Evolutionary conservation across 2,329 filamentous ascomycete species (phyloP), one percentile per base, ranked within the genome.

Genomic region (Huntiella abstrusa): DNA sequence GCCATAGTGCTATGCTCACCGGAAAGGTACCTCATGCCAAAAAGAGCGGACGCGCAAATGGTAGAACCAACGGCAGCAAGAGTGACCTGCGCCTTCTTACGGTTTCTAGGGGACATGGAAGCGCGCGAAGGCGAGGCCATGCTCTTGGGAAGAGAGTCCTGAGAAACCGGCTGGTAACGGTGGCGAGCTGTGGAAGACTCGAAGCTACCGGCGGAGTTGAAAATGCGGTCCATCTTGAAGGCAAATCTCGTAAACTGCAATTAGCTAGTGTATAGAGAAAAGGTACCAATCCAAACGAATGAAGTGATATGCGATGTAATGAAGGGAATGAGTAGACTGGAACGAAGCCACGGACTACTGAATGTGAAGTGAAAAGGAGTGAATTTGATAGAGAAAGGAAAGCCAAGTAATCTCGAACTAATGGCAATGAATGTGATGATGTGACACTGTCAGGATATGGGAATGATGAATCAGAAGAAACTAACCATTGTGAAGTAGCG

Each of bases 241-340:
- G 16, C 40, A 43, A 41, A 41, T 35, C 37, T 44, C 46, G 43
- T 28, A 28, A 28, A 28, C 22, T 7, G 40, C 8, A 10, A 28
- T 41, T 41, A 41, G 40, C 40, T 38, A 17, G 65, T 57, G 43
- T 64, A 62, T 13, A 58, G 59, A 38, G 13, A 17, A 38, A 38
- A 38, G 35, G 35, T 38, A 38, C 12, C 35, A 11, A 15, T 38
- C 35, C n/a, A 13, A 32, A 13, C 13, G 40, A 22, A 13, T 13
- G n/a, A 28, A 28, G 22, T 28, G 22, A 5, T 28, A 3, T 28
- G 22, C 3, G 3, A 28, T 28, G 22, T 28, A 28, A 28, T 28
- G 22, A 28, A 10, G 22, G 22, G 22, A 28, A 28, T 28, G 22
- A 28, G 22, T 28, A 28, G 22, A 3, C 22, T 10, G 22, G 22